Percentiles rank a stretch among this genome's conserved stretches.
These are phyloP conservation scores for Rhodotorula sp. DNA, from an alignment of 1,284 basidiomycete species.

Conservation along the genomic window DNA sequence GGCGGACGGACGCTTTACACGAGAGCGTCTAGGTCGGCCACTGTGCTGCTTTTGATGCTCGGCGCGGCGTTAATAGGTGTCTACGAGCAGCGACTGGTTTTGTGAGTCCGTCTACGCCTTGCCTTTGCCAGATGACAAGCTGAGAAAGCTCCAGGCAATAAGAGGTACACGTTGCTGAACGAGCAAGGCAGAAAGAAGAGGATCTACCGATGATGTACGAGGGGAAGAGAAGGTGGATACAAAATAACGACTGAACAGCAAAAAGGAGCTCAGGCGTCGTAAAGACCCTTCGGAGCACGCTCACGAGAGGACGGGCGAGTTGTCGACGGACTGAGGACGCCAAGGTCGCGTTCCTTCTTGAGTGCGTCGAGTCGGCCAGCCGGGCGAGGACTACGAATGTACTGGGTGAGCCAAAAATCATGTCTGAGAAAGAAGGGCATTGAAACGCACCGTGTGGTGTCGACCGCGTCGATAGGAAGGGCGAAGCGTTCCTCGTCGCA, in stretches of 20 bases:
- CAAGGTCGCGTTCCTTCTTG: constrained; percentile 25
- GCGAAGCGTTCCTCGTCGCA: constrained; percentile 95
- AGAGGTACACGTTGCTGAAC: too few species aligned
- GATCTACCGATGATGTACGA: too few species aligned
- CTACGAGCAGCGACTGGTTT: neutral
- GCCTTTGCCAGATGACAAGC: too few species aligned
- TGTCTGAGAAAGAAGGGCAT: too few species aligned
- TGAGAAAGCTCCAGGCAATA: too few species aligned
- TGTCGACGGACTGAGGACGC: constrained; percentile 18
- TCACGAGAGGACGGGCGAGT: constrained; percentile 15
- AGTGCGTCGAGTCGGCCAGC: constrained; percentile 6
- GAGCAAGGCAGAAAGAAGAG: too few species aligned
- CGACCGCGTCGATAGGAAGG: constrained; percentile 83
- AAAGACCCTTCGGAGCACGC: neutral
- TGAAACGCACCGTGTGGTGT: constrained; percentile 59
- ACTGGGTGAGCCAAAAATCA: too few species aligned
- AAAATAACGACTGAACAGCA: neutral
- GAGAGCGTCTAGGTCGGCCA: neutral
- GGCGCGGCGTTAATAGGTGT: neutral
- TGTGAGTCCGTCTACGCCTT: too few species aligned
- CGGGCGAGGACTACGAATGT: constrained; percentile 20
- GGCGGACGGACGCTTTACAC: neutral
- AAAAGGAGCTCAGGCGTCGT: neutral
- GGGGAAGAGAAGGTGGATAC: too few species aligned
- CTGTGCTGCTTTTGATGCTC: neutral